Base-by-base conservation (phyloP, 257 asterid species). In the Solanum chiquidenum region DNA sequence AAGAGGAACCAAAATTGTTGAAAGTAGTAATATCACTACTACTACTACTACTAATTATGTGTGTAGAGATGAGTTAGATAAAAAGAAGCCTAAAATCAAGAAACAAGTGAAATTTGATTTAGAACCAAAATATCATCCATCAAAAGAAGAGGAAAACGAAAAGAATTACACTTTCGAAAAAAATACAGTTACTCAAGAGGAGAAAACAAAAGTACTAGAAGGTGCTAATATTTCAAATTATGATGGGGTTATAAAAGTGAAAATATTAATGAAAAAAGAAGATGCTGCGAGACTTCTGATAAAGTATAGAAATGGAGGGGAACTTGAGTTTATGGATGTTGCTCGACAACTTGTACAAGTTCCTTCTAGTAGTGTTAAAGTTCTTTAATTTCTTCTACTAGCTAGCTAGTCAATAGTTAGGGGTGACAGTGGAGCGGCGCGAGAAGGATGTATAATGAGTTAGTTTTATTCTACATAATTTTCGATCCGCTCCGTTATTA, bases 181-280 rank as follows among this genome's bases (percentile, higher is more conserved):
- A 73, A 73, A 33, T 73, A 34, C 27, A 34, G 2, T 72, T 72
- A 72, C 2, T 72, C 80, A 46, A 31, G 64, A 71, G 27, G 38
- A 83, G 31, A 8, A 52, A 5, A 37, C 13, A 34, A 38, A 58
- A 37, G 31, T 23, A 52, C 64, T 10, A 11, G 44, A 60, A 55
- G 46, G 31, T 35, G 23, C 1, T 23, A 31, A 34, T 37, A 9
- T 3, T 34, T 23, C 52, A 20, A 38, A 52, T 20, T 0, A 12
- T 12, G 66, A 46, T 2, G 87, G 87, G 3, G 18, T 60, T 5
- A 35, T 44, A 62, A 89, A 73, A 83, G 75, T 91, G 8, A 91
- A 90, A 87, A 68, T 91, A 4, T 73, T 88, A 79, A 88, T 91
- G 93, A 91, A 77, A 12, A 91, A 88, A 55, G 89, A 85, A 88